Evolutionary conservation across 2,329 filamentous ascomycete species (phyloP), one percentile per base, ranked within the genome.

Genomic region (Metarhizium rileyi): DNA sequence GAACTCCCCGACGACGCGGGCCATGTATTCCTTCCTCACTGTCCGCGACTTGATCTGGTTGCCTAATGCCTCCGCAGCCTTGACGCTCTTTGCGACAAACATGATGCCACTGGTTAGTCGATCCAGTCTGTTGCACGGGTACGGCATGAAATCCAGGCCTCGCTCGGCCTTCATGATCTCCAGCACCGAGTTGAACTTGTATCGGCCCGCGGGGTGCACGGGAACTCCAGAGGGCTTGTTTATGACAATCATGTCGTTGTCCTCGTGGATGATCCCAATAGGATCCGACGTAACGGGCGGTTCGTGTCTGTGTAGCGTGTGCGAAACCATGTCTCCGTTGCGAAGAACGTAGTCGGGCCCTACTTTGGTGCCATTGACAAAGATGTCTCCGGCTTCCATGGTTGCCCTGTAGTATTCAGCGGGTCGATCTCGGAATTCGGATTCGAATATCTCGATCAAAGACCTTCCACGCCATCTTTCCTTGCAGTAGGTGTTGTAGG

Each of bases 201-300:
- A 98, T 45, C 93, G 83, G 5, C 93, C 93, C 1, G 93, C 91
- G 5, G 93, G 88, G 66, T 98, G 93, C 0, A 98, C 93, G 0
- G 93, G 93, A 38, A 98, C 84, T 6, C 93, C 93, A 0, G 91
- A 86, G 0, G 93, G 93, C 67, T 98, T 98, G 71, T 96, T 90
- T 65, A 98, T 95, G 53, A 97, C 90, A 52, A 98, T 86, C 73
- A 98, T 84, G 57, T 90, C 86, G 43, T 94, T 81, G 58, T 95
- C 89, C 67, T 98, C 93, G 67, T 95, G 86, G 36, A 98, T 82
- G 43, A 96, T 78, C 16, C 79, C 80, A 46, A 98, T 84, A 0
- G 87, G 80, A 40, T 87, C 80, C 16, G 82, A 83, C 2, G 88
- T 90, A 28, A 96, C 89, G 1, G 93, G 93, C 2, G 93, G 93